Evolutionary conservation across 1,284 basidiomycete species (phyloP), one percentile per base, ranked within the genome.

Genomic region (Microbotryum intermedium): DNA sequence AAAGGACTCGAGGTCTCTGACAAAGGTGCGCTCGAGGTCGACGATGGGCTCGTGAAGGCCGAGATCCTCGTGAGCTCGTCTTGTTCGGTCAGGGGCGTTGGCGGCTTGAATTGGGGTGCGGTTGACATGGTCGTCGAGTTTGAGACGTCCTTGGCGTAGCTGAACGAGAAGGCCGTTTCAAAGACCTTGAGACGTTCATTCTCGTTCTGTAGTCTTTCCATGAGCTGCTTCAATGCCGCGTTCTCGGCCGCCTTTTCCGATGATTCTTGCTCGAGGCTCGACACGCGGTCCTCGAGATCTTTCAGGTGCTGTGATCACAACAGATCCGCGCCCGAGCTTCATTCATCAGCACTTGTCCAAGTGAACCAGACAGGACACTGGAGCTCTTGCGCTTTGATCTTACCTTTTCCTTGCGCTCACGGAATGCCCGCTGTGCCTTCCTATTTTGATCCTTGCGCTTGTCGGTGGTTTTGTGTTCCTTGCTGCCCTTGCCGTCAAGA

Each of bases 331-430:
- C 9, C 43, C 18, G 5, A 45, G 18, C 10, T 20, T 43, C 50
- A 21, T 28, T 42, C 10, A 10, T 23, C 39, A 42, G 11, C 16
- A 7, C 23, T 9, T 8, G 18, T 6, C n/a, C 16, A 28, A 16
- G 1, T 10, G 2, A 21, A 50, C 39, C n/a, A n/a, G n/a, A 6
- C 21, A 9, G 46, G 1, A 13, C 13, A 39, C 60, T 13, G n/a
- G n/a, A 20, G 18, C 5, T 26, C 9, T 23, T 26, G 26, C 21
- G 16, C 21, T 21, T 18, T 1, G 13, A 13, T 28, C 50, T 46
- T 6, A 68, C 68, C 64, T 65, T 67, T 59, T 70, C 69, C 59
- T 71, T 69, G 34, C 69, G 48, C 58, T 69, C 69, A 25, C 69
- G 54, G 53, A 71, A 71, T 25, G 65, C 65, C 34, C 69, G 58